These are phyloP conservation scores for Hypericum androsaemum DNA, from an alignment of 345 rosid genomes.

Conservation along the genomic window DNA sequence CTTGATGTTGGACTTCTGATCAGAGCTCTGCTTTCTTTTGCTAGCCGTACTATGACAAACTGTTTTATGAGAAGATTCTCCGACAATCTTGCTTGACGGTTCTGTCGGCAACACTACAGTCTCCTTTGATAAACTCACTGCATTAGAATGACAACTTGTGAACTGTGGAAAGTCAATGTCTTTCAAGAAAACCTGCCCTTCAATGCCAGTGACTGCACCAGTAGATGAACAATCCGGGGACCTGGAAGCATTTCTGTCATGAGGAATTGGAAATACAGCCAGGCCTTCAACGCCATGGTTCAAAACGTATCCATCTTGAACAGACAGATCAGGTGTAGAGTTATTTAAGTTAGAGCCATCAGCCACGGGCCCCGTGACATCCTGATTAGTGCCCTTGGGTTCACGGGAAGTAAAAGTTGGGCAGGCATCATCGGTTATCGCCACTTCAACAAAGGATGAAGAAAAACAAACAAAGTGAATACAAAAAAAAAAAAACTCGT, in stretches of 20 bases:
- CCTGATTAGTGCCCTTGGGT: conserved; percentile 3
- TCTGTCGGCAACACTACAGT: not conserved
- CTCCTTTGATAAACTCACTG: conserved; percentile 10
- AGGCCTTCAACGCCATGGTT: not conserved
- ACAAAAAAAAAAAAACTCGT: too few species aligned
- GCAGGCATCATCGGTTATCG: conserved; percentile 11
- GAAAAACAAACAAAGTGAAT: not conserved
- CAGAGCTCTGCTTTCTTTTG: conserved; percentile 1
- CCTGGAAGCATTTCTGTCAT: not conserved
- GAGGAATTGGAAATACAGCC: not conserved
- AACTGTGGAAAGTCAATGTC: conserved; percentile 6
- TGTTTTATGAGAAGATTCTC: conserved; percentile 13
- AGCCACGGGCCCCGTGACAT: conserved; percentile 1
- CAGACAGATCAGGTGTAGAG: conserved; percentile 1
- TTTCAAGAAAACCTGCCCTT: conserved; percentile 3
- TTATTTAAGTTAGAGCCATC: conserved; percentile 6
- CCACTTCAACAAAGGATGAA: conserved; percentile 6
- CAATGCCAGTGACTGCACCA: not conserved
- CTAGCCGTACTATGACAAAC: conserved; percentile 3
- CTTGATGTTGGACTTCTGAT: conserved; percentile 3
- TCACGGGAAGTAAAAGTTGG: conserved; percentile 17
- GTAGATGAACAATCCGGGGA: not conserved
- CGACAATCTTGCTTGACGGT: conserved; percentile 7
- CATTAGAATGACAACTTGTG: not conserved
- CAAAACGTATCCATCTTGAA: not conserved